These are phyloP conservation scores for Xylaria sp. DNA, from an alignment of 2,329 filamentous ascomycete species.

Conservation along the genomic window DNA sequence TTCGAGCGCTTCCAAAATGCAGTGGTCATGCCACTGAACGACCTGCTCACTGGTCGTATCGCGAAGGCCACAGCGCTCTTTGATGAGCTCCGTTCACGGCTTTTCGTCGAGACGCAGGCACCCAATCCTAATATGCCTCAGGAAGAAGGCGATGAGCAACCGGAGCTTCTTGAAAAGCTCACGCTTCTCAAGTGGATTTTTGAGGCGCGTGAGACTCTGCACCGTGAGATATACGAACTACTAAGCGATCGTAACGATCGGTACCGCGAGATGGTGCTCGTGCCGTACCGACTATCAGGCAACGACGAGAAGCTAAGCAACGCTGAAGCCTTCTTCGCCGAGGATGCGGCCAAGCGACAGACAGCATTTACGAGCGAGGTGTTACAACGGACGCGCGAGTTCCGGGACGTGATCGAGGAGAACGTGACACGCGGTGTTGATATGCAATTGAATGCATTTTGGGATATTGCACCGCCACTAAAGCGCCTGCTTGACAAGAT, in stretches of 20 bases:
- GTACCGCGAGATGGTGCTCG: constrained; percentile 84
- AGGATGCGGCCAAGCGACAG: constrained; percentile 79
- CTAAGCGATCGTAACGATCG: constrained; percentile 86
- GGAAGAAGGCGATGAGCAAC: constrained; percentile 94
- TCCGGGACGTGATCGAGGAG: constrained; percentile 81
- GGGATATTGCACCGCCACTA: constrained; percentile 93
- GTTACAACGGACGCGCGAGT: constrained; percentile 77
- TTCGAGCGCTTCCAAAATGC: constrained; percentile 86
- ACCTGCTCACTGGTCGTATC: constrained; percentile 80
- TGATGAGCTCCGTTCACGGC: constrained; percentile 74
- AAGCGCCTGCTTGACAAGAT: constrained; percentile 82
- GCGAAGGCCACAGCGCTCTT: constrained; percentile 80
- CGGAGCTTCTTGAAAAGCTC: constrained; percentile 91
- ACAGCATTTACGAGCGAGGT: constrained; percentile 76
- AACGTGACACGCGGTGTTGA: constrained; percentile 91
- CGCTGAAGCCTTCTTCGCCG: constrained; percentile 82
- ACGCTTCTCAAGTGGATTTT: constrained; percentile 98
- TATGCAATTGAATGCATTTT: constrained; percentile 91
- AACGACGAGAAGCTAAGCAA: constrained; percentile 83
- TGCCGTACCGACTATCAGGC: constrained; percentile 79
- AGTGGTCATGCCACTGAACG: constrained; percentile 86
- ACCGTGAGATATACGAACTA: constrained; percentile 86
- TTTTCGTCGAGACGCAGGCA: constrained; percentile 76
- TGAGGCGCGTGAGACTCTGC: constrained; percentile 87
- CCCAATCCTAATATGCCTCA: constrained; percentile 84